A percentile compares a stretch with the other conserved stretches of the same genome.
These are phyloP conservation scores for Cicer yamashitae DNA, from an alignment of 306 rosid genomes.

Conservation along the genomic window DNA sequence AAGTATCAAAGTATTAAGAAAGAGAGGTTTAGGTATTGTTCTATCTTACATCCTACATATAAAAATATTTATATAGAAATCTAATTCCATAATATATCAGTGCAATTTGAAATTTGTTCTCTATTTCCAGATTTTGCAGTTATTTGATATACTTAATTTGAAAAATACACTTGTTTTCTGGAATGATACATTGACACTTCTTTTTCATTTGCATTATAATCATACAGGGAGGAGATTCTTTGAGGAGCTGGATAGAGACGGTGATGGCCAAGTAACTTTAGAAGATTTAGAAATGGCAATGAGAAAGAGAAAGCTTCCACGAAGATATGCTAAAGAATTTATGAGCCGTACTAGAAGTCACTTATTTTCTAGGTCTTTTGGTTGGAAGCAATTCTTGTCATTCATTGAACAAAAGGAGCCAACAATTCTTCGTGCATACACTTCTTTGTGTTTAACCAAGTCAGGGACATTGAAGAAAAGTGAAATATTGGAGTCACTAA, in stretches of 20 bases:
- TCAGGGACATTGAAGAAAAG: slow-evolving; percentile 98
- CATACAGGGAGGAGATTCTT: slow-evolving; percentile 90
- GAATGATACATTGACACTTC: slow-evolving; percentile 21
- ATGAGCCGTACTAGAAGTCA: slow-evolving; percentile 94
- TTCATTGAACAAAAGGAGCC: slow-evolving; percentile 98
- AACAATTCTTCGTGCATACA: slow-evolving; percentile 98
- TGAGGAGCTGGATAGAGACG: slow-evolving; percentile 97
- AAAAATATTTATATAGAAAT: no score
- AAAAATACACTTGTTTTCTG: slow-evolving; percentile 23
- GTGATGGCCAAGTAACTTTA: slow-evolving; percentile 93
- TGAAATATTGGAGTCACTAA: slow-evolving; percentile 85
- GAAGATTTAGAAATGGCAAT: slow-evolving; percentile 95
- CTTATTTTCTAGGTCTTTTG: slow-evolving; percentile 91
- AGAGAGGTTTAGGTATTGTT: slow-evolving; percentile 5
- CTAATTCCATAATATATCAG: not conserved
- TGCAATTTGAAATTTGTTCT: not conserved
- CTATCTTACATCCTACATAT: not conserved
- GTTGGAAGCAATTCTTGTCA: slow-evolving; percentile 96
- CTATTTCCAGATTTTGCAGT: slow-evolving; percentile 7
- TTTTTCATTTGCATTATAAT: slow-evolving; percentile 39
- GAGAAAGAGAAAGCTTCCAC: slow-evolving; percentile 93
- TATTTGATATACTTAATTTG: slow-evolving; percentile 1
- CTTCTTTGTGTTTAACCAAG: slow-evolving; percentile 94
- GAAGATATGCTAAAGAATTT: slow-evolving; percentile 92
- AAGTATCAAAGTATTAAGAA: slow-evolving; percentile 9